Evolutionary conservation across 1,139 yeast genomes (phyloP), one percentile per base, ranked within the genome.

Genomic region (Suhomyces anneliseae): DNA sequence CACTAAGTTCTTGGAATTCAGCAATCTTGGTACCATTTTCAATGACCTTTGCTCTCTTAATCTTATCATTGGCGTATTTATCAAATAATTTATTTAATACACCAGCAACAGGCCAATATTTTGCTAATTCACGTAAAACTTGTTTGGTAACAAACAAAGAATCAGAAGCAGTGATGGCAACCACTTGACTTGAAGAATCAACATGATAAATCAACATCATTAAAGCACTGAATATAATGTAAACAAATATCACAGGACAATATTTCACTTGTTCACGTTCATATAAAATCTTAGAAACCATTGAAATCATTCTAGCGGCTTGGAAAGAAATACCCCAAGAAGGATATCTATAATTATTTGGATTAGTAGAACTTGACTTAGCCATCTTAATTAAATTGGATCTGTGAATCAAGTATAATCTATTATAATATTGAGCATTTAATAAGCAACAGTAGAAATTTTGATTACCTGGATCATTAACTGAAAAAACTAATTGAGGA

Each of bases 241-340:
- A 74, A n/a, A 75, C 77, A 54, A 72, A 73, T 68, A 74, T 73
- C 27, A 83, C 81, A 27, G 87, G 85, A 60, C 83, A 74, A 57
- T 76, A 76, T 51, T 69, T 68, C 48, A 83, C 61, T 56, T 81
- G 79, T 48, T 78, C 76, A 43, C 78, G 73, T 40, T 78, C 80
- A 34, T 78, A 65, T 52, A 87, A 58, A 49, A 81, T 82, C 49
- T 85, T 85, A 40, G 82, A 71, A 45, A 87, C 84, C 50, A 83
- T 74, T 7, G 87, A 81, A 52, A 87, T 84, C 86, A 86, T 85
- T 59, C 89, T 82, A 1, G 95, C 90, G 0, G 95, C 90, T 63
- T 87, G 92, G 70, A 87, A 87, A 2, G 92, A 86, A 52, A 88
- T 87, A 11, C 93, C 90, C 87, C 93, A 84, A 7, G 90, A 82